These are phyloP conservation scores for Boletus coffeatus DNA, from an alignment of 1,284 basidiomycete genomes.

Conservation along the genomic window DNA sequence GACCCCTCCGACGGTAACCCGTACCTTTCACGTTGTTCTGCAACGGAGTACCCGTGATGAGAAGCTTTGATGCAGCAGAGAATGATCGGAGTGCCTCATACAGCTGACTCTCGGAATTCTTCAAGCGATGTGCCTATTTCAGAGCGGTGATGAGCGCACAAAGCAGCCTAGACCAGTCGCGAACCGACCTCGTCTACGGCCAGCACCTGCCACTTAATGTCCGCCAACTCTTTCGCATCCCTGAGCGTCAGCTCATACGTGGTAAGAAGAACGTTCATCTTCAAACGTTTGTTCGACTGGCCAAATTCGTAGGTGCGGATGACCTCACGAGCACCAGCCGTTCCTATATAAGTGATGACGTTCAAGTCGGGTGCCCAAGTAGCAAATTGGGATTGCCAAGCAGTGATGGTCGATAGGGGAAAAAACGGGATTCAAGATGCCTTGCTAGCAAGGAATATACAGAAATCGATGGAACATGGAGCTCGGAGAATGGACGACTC, in stretches of 20 bases:
- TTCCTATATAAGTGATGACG: constrained; percentile 96
- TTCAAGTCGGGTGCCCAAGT: constrained; percentile 97
- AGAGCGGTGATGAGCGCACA: constrained; percentile 8
- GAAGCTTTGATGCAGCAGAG: constrained; percentile 84
- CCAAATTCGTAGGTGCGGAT: constrained; percentile 95
- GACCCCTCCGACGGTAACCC: constrained; percentile 19
- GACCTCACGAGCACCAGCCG: constrained; percentile 81
- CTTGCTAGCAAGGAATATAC: too few species aligned
- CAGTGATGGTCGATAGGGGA: constrained; percentile 95
- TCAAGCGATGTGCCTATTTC: constrained; percentile 86
- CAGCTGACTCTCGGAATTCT: constrained; percentile 96
- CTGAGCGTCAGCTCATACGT: constrained; percentile 97
- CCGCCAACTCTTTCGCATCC: constrained; percentile 83
- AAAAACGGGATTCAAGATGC: constrained; percentile 28
- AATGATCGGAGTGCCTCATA: constrained; percentile 94
- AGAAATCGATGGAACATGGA: too few species aligned
- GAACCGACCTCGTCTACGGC: constrained; percentile 87
- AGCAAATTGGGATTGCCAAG: constrained; percentile 96
- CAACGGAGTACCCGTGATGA: constrained; percentile 97
- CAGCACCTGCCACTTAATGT: constrained; percentile 97
- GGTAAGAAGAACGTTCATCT: constrained; percentile 96
- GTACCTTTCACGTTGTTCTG: constrained; percentile 98
- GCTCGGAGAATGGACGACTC: too few species aligned
- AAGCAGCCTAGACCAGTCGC: background rate
- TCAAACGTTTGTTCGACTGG: constrained; percentile 78